Conservation (phyloP, 768 basidiomycete species). For the Hydnomerulius pinastri region DNA sequence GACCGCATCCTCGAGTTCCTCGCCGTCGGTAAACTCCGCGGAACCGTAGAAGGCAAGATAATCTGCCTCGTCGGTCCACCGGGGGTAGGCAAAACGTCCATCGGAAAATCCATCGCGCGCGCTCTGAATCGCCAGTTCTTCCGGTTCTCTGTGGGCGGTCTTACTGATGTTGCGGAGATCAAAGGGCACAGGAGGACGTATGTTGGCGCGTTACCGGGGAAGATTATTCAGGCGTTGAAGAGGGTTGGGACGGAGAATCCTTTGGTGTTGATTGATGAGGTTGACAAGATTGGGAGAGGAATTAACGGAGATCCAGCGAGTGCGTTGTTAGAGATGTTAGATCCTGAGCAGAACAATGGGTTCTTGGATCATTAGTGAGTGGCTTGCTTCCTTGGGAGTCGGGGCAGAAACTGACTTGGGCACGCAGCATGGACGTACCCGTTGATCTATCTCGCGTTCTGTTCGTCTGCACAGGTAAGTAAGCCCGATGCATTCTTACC, state of each 20-base stretch:
- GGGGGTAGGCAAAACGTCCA: conserved; percentile 96
- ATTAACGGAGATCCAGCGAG: conserved; percentile 92
- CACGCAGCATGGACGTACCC: conserved; percentile 88
- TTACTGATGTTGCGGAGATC: conserved; percentile 98
- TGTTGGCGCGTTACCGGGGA: conserved; percentile 90
- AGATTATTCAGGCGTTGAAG: conserved; percentile 93
- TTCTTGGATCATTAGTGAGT: conserved; percentile 95
- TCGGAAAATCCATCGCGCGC: conserved; percentile 92
- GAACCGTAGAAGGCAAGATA: conserved; percentile 96
- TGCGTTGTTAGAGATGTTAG: conserved; percentile 89
- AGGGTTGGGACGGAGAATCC: conserved; percentile 94
- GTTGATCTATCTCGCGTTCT: conserved; percentile 95
- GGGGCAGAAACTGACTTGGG: conserved; percentile 5
- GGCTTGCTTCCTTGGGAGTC: neutral
- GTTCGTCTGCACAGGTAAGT: conserved; percentile 87
- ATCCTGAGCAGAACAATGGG: conserved; percentile 92
- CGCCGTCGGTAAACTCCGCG: conserved; percentile 91
- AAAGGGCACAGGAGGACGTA: conserved; percentile 99
- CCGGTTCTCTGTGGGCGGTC: conserved; percentile 93
- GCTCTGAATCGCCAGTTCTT: conserved; percentile 92
- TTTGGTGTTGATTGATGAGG: conserved; percentile 91
- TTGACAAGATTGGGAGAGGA: conserved; percentile 93
- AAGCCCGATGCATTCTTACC: neutral
- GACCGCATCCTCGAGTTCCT: conserved; percentile 94
- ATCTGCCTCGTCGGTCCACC: conserved; percentile 96